phyloP scores from a whole-genome alignment of 2,329 filamentous ascomycete genomes.

The Penicillium sp. region DNA sequence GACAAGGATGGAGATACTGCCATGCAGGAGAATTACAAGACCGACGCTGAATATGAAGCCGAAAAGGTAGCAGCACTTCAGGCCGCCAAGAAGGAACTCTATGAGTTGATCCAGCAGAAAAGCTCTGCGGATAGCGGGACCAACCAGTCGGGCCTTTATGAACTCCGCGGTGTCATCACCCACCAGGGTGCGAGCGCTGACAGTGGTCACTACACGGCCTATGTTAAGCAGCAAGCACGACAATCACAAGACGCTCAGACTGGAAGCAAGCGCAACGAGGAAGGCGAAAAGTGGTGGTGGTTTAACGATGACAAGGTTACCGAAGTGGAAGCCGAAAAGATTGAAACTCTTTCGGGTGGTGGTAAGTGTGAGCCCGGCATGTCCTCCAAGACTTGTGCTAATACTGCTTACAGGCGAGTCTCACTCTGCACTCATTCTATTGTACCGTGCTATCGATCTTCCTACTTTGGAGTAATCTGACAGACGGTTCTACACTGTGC shows the following conservation, averaged over 20 bases:
- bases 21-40: slow-evolving; percentile 76
- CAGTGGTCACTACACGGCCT: slow-evolving; percentile 95
- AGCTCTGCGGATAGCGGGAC: slow-evolving; percentile 71
- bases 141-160: slow-evolving; percentile 92
- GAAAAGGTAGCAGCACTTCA: slow-evolving; percentile 72
- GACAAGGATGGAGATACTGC: slow-evolving; percentile 63
- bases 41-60: slow-evolving; percentile 84
- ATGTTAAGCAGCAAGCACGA: slow-evolving; percentile 81
- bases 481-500: not conserved
- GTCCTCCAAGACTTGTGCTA: not conserved
- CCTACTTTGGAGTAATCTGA: slow-evolving; percentile 37
- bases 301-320: slow-evolving; percentile 98
- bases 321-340: slow-evolving; percentile 86
- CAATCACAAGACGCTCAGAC: slow-evolving; percentile 61
- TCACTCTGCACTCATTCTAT: slow-evolving; percentile 47
- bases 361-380: slow-evolving; percentile 47
- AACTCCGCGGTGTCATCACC: slow-evolving; percentile 87
- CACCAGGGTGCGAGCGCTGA: slow-evolving; percentile 96
- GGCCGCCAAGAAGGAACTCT: slow-evolving; percentile 80
- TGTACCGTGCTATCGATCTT: slow-evolving; percentile 47
- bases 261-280: slow-evolving; percentile 59
- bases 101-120: slow-evolving; percentile 67
- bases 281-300: slow-evolving; percentile 99
- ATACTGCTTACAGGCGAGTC: slow-evolving; percentile 39
- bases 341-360: slow-evolving; percentile 81